These are phyloP conservation scores for Colletotrichum orbiculare DNA, from an alignment of 2,329 filamentous ascomycete species.

Conservation along the genomic window DNA sequence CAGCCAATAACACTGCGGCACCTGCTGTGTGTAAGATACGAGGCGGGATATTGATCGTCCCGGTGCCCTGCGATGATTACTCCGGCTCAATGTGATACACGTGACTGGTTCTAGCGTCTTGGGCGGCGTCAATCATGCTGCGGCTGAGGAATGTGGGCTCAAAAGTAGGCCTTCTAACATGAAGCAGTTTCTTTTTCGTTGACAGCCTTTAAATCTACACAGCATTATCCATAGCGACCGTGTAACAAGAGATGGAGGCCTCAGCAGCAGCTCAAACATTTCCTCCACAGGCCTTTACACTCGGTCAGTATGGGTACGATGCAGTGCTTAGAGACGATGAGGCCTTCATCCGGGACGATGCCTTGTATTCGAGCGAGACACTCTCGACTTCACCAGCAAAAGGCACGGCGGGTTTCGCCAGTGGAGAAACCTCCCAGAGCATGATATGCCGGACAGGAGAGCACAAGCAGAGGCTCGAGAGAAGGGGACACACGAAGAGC, in stretches of 20 bases:
- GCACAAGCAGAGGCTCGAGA: constrained; percentile 57
- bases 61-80: constrained; percentile 41
- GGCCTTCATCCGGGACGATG: constrained; percentile 38
- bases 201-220: too few species aligned
- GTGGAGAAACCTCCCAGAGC: not conserved
- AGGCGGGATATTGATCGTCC: constrained; percentile 46
- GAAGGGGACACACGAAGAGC: constrained; percentile 74
- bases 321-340: constrained; percentile 49
- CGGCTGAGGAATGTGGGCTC: not conserved
- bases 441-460: constrained; percentile 15
- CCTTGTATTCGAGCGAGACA: constrained; percentile 39
- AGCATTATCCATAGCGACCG: not conserved
- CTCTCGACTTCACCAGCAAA: constrained; percentile 42
- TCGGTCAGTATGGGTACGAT: constrained; percentile 51
- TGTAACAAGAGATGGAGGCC: constrained; percentile 15
- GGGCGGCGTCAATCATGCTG: constrained; percentile 4
- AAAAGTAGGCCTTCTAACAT: too few species aligned
- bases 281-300: constrained; percentile 44
- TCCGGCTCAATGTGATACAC: constrained; percentile 4
- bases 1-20: constrained; percentile 17
- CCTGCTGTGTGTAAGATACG: constrained; percentile 19
- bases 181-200: too few species aligned
- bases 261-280: constrained; percentile 25
- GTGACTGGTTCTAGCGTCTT: constrained; percentile 20
- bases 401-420: not conserved